Evolutionary conservation across 2,329 filamentous ascomycete species (phyloP).

Genomic region (Aureobasidium musti): DNA sequence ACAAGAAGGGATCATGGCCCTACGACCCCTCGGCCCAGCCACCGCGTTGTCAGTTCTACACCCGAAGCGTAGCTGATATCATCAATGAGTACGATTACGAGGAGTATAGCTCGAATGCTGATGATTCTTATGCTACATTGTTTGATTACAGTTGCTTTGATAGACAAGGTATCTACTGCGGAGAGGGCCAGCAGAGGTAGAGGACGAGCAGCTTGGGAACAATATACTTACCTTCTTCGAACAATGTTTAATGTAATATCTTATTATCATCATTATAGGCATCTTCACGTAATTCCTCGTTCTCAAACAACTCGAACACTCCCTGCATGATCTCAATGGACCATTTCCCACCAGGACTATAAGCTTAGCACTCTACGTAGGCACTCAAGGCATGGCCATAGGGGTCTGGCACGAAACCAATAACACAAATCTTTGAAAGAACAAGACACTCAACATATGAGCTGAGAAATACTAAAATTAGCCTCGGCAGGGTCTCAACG

Average conservation of each 20-base stretch:
- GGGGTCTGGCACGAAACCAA: not conserved
- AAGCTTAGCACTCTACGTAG: no score
- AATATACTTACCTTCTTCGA: no score
- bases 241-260: no score
- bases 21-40: no score
- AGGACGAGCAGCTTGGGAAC: no score
- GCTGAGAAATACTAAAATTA: not conserved
- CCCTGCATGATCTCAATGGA: no score
- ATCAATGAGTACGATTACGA: not conserved
- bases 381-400: no score
- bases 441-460: not conserved
- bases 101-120: accelerated
- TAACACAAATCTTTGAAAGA: not conserved
- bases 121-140: not conserved
- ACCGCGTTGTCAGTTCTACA: not conserved
- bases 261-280: no score
- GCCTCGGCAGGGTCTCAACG: not conserved
- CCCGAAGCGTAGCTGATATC: not conserved
- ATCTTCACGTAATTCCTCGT: no score
- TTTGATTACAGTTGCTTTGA: not conserved
- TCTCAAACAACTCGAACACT: no score
- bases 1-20: not conserved
- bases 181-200: not conserved
- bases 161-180: not conserved
- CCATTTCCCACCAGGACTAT: no score